Conservation (phyloP, 768 basidiomycete species). For the Hirschioporus abietinus region DNA sequence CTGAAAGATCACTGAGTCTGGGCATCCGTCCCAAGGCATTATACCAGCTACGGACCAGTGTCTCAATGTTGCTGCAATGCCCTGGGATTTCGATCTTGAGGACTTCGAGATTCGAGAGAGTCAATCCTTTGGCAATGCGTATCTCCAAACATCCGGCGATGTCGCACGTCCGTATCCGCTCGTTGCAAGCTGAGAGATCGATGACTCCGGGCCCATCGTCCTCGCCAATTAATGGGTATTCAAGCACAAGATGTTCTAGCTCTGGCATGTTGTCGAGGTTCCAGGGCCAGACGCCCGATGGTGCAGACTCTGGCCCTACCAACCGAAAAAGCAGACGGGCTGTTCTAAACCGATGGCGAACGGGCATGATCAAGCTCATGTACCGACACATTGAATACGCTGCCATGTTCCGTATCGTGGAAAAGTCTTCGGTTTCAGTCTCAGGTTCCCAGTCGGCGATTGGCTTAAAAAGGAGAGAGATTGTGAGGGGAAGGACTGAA, state of each 20-base stretch:
- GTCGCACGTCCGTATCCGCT: neutral
- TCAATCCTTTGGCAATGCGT: neutral
- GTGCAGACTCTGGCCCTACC: no score
- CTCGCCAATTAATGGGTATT: neutral
- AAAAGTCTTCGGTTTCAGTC: no score
- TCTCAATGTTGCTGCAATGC: neutral
- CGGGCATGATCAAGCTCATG: neutral
- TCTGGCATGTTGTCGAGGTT: neutral
- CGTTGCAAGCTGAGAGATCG: neutral
- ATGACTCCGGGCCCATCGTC: neutral
- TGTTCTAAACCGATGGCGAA: neutral
- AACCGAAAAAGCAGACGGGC: no score
- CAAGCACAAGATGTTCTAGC: neutral
- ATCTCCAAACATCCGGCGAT: neutral
- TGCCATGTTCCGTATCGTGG: no score
- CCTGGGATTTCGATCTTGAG: neutral
- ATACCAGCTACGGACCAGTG: neutral
- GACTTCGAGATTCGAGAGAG: neutral
- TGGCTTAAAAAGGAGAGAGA: no score
- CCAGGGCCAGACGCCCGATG: no score
- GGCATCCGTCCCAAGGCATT: neutral
- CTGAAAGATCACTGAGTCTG: neutral
- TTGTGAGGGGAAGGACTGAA: no score
- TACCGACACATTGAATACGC: neutral
- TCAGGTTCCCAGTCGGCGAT: no score